These are phyloP conservation scores for Trametes meyenii DNA, from an alignment of 768 basidiomycete genomes.

Conservation along the genomic window DNA sequence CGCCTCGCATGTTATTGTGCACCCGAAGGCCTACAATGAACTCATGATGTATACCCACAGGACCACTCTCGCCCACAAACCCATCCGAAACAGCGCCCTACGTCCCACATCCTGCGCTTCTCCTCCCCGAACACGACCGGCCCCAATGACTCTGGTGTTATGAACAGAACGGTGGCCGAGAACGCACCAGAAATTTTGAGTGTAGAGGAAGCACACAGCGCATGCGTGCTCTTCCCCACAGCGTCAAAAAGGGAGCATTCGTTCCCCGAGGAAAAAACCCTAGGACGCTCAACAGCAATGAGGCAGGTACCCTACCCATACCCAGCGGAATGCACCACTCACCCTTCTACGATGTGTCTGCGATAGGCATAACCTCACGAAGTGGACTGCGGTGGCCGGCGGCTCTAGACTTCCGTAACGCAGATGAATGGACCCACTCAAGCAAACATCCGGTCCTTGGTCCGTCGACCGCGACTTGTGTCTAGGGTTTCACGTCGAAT, in stretches of 20 bases:
- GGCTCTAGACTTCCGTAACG: neutral
- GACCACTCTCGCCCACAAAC: too few relatives aligned
- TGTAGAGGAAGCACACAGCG: neutral
- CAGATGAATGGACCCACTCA: conserved; percentile 14
- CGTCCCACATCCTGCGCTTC: too few relatives aligned
- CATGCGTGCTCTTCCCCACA: neutral
- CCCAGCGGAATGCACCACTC: neutral
- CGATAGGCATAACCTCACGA: conserved; percentile 8
- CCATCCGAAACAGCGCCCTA: too few relatives aligned
- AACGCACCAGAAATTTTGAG: neutral
- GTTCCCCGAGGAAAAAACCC: conserved; percentile 5
- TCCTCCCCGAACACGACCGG: too few relatives aligned
- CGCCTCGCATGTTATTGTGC: too few relatives aligned
- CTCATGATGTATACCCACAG: too few relatives aligned
- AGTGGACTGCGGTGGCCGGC: neutral
- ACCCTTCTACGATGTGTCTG: neutral
- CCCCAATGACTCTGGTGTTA: too few relatives aligned
- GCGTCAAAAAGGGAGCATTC: neutral
- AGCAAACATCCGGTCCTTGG: neutral
- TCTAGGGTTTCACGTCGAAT: too few relatives aligned
- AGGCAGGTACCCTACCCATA: conserved; percentile 9
- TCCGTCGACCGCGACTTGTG: too few relatives aligned
- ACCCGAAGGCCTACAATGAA: too few relatives aligned
- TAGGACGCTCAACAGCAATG: conserved; percentile 1
- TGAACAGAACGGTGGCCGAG: neutral